Percentiles rank a stretch among this genome's conserved stretches.
Conservation (phyloP, 306 rosid genomes). For the Delonix regia region DNA sequence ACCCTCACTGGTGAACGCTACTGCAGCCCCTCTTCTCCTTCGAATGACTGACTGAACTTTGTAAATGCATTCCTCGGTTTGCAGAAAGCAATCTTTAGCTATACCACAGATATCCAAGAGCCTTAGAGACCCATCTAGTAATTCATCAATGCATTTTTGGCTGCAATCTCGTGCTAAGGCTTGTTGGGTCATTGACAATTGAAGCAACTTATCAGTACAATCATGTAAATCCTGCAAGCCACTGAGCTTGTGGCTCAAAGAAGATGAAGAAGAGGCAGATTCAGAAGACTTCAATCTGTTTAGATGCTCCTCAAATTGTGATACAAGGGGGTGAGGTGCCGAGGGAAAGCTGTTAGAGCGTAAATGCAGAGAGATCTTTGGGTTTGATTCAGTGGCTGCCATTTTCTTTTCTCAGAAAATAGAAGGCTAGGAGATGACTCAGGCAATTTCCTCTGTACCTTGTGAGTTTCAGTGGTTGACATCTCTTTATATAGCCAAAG, state of each 20-base stretch:
- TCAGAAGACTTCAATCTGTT: conserved; percentile 36
- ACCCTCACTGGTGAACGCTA: conserved; percentile 6
- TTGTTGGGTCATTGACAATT: conserved; percentile 28
- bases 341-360: conserved; percentile 48
- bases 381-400: conserved; percentile 34
- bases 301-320: conserved; percentile 41
- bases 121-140: conserved; percentile 34
- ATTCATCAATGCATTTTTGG: conserved; percentile 25
- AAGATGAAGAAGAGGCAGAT: conserved; percentile 30
- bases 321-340: conserved; percentile 38
- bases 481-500: conserved; percentile 35
- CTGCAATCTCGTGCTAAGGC: conserved; percentile 24
- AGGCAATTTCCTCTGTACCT: conserved; percentile 22
- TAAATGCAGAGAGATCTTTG: conserved; percentile 37
- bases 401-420: conserved; percentile 29
- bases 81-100: conserved; percentile 30
- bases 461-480: conserved; percentile 24
- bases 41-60: conserved; percentile 29
- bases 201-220: conserved; percentile 29
- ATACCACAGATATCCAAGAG: conserved; percentile 25
- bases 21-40: conserved; percentile 4
- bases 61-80: conserved; percentile 24
- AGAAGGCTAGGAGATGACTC: conserved; percentile 16
- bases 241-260: conserved; percentile 18
- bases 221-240: conserved; percentile 39